Percentiles rank a stretch among this genome's conserved stretches.
Evolutionary conservation across 2,329 filamentous ascomycete genomes (phyloP).

Genomic region (Juglanconis juglandina): DNA sequence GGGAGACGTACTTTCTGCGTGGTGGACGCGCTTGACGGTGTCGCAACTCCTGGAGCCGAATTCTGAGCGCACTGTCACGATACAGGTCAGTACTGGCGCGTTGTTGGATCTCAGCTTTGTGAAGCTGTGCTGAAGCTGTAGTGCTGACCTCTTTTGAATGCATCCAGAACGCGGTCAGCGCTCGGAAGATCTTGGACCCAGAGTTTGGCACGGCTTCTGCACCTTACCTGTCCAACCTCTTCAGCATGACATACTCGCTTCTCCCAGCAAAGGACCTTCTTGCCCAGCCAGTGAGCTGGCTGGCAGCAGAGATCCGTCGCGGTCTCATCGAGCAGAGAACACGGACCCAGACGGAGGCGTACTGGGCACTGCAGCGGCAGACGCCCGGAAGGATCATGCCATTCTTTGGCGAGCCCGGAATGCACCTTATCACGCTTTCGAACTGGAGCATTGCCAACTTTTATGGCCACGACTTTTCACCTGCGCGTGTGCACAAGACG

Average conservation of each 20-base stretch:
- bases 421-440: constrained; percentile 29
- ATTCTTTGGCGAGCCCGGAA: constrained; percentile 28
- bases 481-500: constrained; percentile 16
- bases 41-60: constrained; percentile 20
- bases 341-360: constrained; percentile 33
- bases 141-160: too few species aligned
- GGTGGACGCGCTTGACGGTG: constrained; percentile 30
- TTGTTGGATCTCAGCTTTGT: too few species aligned
- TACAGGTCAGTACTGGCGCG: too few species aligned
- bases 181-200: too few species aligned
- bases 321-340: constrained; percentile 31
- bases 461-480: constrained; percentile 27
- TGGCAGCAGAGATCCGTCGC: constrained; percentile 26
- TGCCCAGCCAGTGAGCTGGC: constrained; percentile 20
- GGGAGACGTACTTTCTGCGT: constrained; percentile 36
- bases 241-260: constrained; percentile 28
- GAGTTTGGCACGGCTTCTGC: too few species aligned
- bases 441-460: constrained; percentile 31
- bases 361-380: constrained; percentile 25
- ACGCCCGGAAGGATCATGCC: constrained; percentile 24
- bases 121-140: too few species aligned
- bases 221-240: constrained; percentile 9
- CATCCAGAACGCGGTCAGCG: too few species aligned
- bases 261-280: constrained; percentile 10
- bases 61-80: too few species aligned